Percentiles rank a stretch among this genome's conserved stretches.
These are phyloP conservation scores for Dovyalis caffra DNA, from an alignment of 345 rosid species.

Conservation along the genomic window DNA sequence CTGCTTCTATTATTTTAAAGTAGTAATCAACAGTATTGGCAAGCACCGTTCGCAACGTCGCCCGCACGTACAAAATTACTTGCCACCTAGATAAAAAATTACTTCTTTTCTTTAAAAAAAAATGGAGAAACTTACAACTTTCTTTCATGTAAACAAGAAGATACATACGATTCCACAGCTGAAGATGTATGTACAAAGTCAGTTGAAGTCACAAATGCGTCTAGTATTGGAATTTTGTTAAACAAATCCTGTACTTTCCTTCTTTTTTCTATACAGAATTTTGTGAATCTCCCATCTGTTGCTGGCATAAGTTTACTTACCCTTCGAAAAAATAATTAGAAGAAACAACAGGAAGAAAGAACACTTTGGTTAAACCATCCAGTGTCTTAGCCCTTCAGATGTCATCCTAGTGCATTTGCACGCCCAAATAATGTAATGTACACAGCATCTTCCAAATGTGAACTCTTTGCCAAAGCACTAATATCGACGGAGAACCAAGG, in stretches of 20 bases:
- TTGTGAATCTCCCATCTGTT: neutral
- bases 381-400: neutral
- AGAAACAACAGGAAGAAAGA: slow-evolving; percentile 2
- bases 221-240: slow-evolving; percentile 7
- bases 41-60: too few relatives aligned
- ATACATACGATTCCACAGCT: neutral
- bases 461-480: neutral
- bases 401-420: slow-evolving; percentile 5
- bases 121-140: too few relatives aligned
- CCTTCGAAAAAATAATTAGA: neutral
- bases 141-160: neutral
- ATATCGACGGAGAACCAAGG: neutral
- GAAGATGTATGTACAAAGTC: slow-evolving; percentile 29
- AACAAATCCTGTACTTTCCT: slow-evolving; percentile 19
- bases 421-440: slow-evolving; percentile 7
- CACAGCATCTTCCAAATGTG: slow-evolving; percentile 1
- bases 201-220: slow-evolving; percentile 22
- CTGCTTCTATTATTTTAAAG: too few relatives aligned
- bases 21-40: too few relatives aligned
- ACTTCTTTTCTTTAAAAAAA: too few relatives aligned
- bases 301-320: slow-evolving; percentile 8
- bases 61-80: too few relatives aligned
- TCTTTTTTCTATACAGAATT: slow-evolving; percentile 29
- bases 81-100: too few relatives aligned
- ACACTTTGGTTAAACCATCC: slow-evolving; percentile 9